phyloP scores from a whole-genome alignment of 164 flowering plant genomes.

The Stephania yunnanensis region DNA sequence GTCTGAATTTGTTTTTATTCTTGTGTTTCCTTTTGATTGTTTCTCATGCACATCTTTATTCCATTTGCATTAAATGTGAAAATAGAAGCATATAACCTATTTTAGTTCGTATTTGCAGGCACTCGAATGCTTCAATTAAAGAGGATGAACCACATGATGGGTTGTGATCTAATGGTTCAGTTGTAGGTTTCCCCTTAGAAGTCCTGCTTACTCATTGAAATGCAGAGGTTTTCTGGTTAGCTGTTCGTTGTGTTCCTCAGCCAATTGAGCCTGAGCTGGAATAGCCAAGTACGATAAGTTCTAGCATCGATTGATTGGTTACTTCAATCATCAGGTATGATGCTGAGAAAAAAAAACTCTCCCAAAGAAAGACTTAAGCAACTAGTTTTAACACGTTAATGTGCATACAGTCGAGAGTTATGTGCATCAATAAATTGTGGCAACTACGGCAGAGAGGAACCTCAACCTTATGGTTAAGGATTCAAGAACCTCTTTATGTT shows the following conservation, averaged over 20 bases:
- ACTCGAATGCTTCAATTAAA: constrained; percentile 53
- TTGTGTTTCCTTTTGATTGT: constrained; percentile 1
- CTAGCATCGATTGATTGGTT: constrained; percentile 83
- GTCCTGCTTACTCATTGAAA: constrained; percentile 67
- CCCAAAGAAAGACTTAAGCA: background rate
- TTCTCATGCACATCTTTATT: background rate
- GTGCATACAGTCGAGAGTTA: background rate
- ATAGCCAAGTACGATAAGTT: constrained; percentile 57
- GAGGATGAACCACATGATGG: constrained; percentile 31
- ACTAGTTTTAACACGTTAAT: background rate
- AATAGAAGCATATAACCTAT: background rate
- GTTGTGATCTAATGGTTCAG: constrained; percentile 54
- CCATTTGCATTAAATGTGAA: background rate
- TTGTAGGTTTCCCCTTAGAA: constrained; percentile 46
- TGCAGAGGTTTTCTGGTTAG: constrained; percentile 98
- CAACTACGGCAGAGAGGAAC: no score
- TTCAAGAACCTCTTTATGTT: no score
- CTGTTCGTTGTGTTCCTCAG: constrained; percentile 75
- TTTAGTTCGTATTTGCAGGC: constrained; percentile 39
- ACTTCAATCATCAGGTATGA: constrained; percentile 94
- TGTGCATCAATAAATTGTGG: background rate
- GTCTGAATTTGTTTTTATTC: background rate
- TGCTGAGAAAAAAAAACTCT: background rate
- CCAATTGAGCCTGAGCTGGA: constrained; percentile 64
- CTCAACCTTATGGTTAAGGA: no score